Evolutionary conservation across 257 asterid species (phyloP), one percentile per base, ranked within the genome.

Genomic region (Rhazya stricta): DNA sequence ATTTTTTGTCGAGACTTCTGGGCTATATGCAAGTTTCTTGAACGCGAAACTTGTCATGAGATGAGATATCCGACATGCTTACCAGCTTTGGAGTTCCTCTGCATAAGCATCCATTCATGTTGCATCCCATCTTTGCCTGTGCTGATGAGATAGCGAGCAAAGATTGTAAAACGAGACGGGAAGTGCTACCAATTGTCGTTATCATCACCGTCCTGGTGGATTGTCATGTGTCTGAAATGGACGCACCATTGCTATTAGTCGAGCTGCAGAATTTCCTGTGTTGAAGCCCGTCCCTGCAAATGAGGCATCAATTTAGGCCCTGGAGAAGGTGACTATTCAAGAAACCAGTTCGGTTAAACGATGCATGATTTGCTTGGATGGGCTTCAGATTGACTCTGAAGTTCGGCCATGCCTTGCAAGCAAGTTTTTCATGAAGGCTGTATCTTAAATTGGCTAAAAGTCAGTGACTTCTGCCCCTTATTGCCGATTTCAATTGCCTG

Each of bases 81-180:
- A 29, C 80, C 0, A 53, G 30, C 19, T 57, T 67, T 29, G 77
- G 83, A 42, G 79, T 79, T 48, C 80, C 83, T 2, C 6, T 50
- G 67, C 74, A 78, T 51, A 76, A 75, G 48, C 83, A 81, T 25
- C 76, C 71, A 0, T 67, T 27, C 61, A 78, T 84, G 78, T 51
- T 76, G 34, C 79, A 79, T 6, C 29, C 2, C 21, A 84, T 79
- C 3, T 73, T 80, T 1, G 10, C 0, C 1, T 39, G 56, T 34
- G 78, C 78, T 3, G 30, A 79, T 45, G 58, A 10, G 34, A 57
- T 79, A 12, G 78, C 69, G 16, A 78, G 67, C 6, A n/a, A 60
- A 58, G 29, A 29, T 23, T 15, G 43, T 19, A 73, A 66, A 16
- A 66, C 27, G 62, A 60, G 54, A 29, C 58, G 48, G 21, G 65